Percentiles rank a stretch among this genome's conserved stretches.
These are phyloP conservation scores for Cladorrhinum sp. DNA, from an alignment of 2,329 filamentous ascomycete species.

Conservation along the genomic window DNA sequence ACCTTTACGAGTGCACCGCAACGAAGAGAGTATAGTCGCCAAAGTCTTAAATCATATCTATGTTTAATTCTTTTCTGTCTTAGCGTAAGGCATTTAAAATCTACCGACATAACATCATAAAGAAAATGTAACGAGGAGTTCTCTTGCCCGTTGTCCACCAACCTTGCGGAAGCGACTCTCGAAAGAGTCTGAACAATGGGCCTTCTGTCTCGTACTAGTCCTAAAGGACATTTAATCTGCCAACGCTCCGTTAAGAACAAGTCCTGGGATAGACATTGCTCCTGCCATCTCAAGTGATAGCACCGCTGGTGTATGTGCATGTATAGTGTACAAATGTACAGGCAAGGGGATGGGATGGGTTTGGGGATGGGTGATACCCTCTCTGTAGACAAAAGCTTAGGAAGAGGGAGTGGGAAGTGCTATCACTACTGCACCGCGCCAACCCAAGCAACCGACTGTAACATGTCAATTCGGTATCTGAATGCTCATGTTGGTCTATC, in stretches of 20 bases:
- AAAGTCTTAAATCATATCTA: background rate
- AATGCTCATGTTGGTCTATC: conserved; percentile 26
- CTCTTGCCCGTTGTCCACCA: conserved; percentile 42
- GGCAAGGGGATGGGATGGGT: background rate
- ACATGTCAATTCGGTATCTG: conserved; percentile 28
- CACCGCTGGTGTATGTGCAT: conserved; percentile 59
- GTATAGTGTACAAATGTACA: background rate
- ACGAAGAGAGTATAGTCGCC: no score
- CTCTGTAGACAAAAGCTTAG: background rate
- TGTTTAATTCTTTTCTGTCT: background rate
- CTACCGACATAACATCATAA: background rate
- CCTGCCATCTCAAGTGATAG: conserved; percentile 70
- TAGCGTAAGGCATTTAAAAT: no score
- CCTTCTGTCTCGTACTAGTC: conserved; percentile 38
- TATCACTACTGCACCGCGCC: conserved; percentile 12
- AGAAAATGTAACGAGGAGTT: conserved; percentile 37
- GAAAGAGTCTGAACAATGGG: conserved; percentile 32
- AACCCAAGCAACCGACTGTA: conserved; percentile 19
- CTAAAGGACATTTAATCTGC: conserved; percentile 50
- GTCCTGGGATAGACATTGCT: conserved; percentile 65
- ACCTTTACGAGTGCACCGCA: no score
- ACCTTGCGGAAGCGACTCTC: conserved; percentile 33
- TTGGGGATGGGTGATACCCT: background rate
- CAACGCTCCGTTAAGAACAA: conserved; percentile 81
- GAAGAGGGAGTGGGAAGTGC: conserved; percentile 1